phyloP scores from a whole-genome alignment of 2,329 filamentous ascomycete species.

The Chaetomium strumarium region DNA sequence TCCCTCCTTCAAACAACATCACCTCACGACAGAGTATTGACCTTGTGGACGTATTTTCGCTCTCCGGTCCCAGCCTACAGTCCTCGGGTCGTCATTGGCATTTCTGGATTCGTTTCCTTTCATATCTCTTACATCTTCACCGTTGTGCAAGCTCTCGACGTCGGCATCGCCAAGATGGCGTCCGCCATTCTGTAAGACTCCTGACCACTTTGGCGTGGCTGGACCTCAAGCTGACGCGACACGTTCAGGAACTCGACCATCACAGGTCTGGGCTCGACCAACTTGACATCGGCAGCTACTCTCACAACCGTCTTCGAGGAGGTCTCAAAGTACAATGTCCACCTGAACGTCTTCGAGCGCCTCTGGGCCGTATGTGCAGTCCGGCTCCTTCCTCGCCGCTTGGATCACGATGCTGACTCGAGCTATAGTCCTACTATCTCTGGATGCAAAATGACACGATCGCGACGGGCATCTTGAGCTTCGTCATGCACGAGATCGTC shows the following conservation, averaged over 20 bases:
- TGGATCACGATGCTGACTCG: conserved; percentile 15
- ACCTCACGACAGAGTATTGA: conserved; percentile 13
- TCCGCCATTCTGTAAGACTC: conserved; percentile 23
- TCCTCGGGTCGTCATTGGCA: background rate
- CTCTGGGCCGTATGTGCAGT: conserved; percentile 66
- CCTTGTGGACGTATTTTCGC: conserved; percentile 11
- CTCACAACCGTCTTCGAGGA: conserved; percentile 57
- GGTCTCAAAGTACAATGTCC: conserved; percentile 68
- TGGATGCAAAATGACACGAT: conserved; percentile 98
- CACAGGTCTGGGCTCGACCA: conserved; percentile 36
- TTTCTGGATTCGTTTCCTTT: conserved; percentile 7
- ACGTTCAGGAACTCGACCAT: conserved; percentile 42
- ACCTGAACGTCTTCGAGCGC: conserved; percentile 79
- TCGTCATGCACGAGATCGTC: conserved; percentile 85
- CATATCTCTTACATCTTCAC: conserved; percentile 1
- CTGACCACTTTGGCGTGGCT: background rate
- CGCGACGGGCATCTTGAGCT: conserved; percentile 96
- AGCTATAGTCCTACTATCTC: conserved; percentile 72
- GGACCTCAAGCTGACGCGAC: conserved; percentile 8
- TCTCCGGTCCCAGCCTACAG: conserved; percentile 3
- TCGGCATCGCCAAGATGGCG: conserved; percentile 30
- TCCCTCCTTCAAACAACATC: conserved; percentile 9
- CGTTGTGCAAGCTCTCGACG: background rate
- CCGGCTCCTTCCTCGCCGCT: conserved; percentile 1
- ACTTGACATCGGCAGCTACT: conserved; percentile 30